Evolutionary conservation across 176 grass and related monocot species (phyloP), one percentile per base, ranked within the genome.

Genomic region (Oryza rufipogon): DNA sequence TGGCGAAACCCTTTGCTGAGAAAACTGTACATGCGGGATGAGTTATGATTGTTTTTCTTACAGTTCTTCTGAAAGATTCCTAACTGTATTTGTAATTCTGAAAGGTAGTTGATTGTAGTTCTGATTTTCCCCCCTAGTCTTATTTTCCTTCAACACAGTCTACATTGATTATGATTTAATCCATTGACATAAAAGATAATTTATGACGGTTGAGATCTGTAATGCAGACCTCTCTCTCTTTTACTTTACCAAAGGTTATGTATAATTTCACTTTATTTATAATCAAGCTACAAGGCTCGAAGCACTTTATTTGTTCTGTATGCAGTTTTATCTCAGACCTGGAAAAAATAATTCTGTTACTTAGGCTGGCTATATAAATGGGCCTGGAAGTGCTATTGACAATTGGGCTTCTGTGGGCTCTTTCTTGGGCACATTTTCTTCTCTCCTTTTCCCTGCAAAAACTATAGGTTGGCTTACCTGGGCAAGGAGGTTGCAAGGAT

Each of bases 11-110:
- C 4, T 76, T 80, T 26, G 45, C 66, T 30, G 69, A 80, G 33
- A 44, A 7, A 87, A 41, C 39, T 41, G 39, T 41, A 91, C 52
- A 91, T 87, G 63, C 12, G 22, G 56, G 56, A 83, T 87, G 85
- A 75, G 80, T 73, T 78, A 30, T 86, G 15, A 60, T 74, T 74
- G 38, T 74, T 68, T 68, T 26, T 79, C 19, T 75, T 33, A 70
- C 22, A 75, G 36, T 70, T 86, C 26, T 83, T 79, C 39, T 38
- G 39, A 82, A 78, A 75, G 38, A 64, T 63, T 68, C 58, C 15
- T 68, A 38, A 68, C 2, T 60, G 44, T 83, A 83, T 58, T 68
- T 77, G 34, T 36, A 32, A 32, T 32, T 32, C 30, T 32, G 0
- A 32, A 32, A 19, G 20, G 5, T 58, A 30, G 48, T 63, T 63